Conservation (phyloP, 768 basidiomycete species). For the Leccinellum luteum region DNA sequence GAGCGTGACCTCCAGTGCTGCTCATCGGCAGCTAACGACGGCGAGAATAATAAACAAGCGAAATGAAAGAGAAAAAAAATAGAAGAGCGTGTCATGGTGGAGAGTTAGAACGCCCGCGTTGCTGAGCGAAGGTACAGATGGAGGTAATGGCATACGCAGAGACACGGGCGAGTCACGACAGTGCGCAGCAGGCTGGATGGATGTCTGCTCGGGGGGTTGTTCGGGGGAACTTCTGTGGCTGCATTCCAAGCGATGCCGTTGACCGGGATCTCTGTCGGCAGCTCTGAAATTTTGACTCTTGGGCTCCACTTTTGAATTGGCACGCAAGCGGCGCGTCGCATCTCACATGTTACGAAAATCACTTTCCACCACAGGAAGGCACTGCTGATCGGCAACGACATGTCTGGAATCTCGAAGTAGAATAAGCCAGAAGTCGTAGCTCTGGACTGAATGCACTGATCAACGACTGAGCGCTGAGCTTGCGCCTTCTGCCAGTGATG, state of each 20-base stretch:
- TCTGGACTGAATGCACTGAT: background rate
- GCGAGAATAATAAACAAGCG: constrained; percentile 2
- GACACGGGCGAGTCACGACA: background rate
- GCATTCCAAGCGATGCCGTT: constrained; percentile 25
- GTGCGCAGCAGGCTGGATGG: background rate
- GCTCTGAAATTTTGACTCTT: background rate
- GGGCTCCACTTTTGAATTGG: constrained; percentile 9
- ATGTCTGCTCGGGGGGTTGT: constrained; percentile 4
- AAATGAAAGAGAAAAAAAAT: constrained; percentile 10
- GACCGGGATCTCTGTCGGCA: constrained; percentile 17
- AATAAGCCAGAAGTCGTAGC: background rate
- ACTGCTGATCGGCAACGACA: background rate
- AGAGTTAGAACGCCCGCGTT: background rate
- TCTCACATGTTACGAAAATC: constrained; percentile 32
- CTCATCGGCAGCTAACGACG: constrained; percentile 36
- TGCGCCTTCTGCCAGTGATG: too few species aligned
- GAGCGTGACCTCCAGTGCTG: constrained; percentile 51
- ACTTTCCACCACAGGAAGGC: background rate
- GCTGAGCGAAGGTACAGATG: constrained; percentile 4
- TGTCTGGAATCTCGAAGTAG: background rate
- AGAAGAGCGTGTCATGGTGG: constrained; percentile 8
- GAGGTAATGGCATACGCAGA: constrained; percentile 4
- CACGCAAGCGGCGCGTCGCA: background rate
- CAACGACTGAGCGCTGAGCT: too few species aligned
- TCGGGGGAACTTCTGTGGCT: background rate